phyloP scores from a whole-genome alignment of 257 asterid species.

The Datura wrightii region DNA sequence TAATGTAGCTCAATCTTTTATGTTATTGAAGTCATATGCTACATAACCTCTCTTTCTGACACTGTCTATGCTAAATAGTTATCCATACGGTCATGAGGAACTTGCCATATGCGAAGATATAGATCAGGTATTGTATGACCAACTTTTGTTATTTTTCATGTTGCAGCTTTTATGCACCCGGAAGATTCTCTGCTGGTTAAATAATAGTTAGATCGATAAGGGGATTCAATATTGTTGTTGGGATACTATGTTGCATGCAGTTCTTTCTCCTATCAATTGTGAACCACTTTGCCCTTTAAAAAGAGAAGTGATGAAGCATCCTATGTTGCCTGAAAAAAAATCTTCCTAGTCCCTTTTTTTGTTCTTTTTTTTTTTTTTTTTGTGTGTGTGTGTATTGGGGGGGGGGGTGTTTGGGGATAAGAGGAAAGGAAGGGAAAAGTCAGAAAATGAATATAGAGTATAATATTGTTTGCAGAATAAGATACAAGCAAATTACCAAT shows the following conservation, averaged over 20 bases:
- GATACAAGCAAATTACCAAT: no score
- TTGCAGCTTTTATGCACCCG: conserved; percentile 13
- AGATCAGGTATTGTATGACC: conserved; percentile 66
- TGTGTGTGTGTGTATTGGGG: no score
- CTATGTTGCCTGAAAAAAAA: not conserved
- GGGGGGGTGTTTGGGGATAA: no score
- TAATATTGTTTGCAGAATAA: no score
- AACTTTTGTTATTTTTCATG: conserved; percentile 9
- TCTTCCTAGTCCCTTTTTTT: no score
- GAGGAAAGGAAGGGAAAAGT: no score
- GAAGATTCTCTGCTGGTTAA: not conserved
- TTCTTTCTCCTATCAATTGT: not conserved
- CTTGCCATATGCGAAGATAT: conserved; percentile 88
- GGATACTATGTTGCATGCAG: not conserved
- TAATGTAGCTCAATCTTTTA: conserved; percentile 17
- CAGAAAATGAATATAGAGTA: no score
- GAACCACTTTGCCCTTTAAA: not conserved
- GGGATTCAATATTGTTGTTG: not conserved
- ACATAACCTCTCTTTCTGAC: conserved; percentile 1
- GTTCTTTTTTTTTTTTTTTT: no score
- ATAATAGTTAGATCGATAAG: not conserved
- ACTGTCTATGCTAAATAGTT: conserved; percentile 49
- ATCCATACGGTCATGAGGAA: conserved; percentile 95
- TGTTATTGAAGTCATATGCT: not conserved
- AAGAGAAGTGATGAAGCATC: conserved; percentile 4